A percentile compares a stretch with the other conserved stretches of the same genome.
phyloP scores from a whole-genome alignment of 2,329 filamentous ascomycete species.

The Fusarium sambucinum region DNA sequence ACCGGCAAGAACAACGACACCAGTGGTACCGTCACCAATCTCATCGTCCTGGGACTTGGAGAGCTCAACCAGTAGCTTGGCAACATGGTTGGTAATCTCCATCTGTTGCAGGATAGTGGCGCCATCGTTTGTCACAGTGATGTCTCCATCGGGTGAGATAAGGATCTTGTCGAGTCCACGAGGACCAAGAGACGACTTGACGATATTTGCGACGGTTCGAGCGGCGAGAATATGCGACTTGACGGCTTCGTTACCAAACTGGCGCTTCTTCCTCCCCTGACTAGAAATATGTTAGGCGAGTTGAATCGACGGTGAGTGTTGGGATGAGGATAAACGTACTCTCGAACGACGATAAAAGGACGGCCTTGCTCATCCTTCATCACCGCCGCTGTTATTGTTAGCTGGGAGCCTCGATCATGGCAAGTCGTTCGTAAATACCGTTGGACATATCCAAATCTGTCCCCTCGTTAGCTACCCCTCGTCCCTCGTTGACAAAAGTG shows the following conservation, averaged over 20 bases:
- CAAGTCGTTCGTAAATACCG: constrained; percentile 64
- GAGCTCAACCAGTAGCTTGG: constrained; percentile 94
- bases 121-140: constrained; percentile 98
- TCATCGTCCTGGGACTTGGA: constrained; percentile 99
- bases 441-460: constrained; percentile 86
- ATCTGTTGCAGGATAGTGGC: constrained; percentile 98
- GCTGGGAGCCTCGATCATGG: constrained; percentile 24
- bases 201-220: constrained; percentile 94
- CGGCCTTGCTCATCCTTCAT: constrained; percentile 98
- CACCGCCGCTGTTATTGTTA: constrained; percentile 68
- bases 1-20: constrained; percentile 95
- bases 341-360: constrained; percentile 97
- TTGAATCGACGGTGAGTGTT: constrained; percentile 8
- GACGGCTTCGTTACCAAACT: constrained; percentile 95
- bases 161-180: constrained; percentile 98
- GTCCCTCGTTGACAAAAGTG: constrained; percentile 40
- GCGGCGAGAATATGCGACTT: constrained; percentile 98
- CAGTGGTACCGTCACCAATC: constrained; percentile 97
- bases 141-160: constrained; percentile 98
- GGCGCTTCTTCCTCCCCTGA: constrained; percentile 97
- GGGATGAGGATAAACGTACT: constrained; percentile 70
- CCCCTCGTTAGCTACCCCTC: constrained; percentile 54
- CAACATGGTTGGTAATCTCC: constrained; percentile 99
- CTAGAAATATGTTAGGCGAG: constrained; percentile 59
- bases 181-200: constrained; percentile 96